These are phyloP conservation scores for Sporothrix luriei DNA, from an alignment of 2,329 filamentous ascomycete species.

Conservation along the genomic window DNA sequence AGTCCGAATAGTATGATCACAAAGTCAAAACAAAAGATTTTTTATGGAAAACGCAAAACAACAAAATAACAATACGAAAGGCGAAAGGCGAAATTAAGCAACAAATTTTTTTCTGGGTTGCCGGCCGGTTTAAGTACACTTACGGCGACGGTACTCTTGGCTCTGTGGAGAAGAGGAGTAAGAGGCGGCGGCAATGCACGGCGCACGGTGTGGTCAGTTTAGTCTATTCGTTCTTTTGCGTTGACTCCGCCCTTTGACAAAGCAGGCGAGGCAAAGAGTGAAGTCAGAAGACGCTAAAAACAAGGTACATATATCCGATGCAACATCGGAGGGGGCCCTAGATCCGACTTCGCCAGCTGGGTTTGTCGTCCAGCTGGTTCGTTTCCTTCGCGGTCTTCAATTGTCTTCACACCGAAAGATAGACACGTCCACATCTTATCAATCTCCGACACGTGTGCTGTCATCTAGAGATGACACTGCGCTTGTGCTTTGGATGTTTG, in stretches of 20 bases:
- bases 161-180: constrained; percentile 19
- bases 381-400: too few relatives aligned
- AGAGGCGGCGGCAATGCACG: constrained; percentile 12
- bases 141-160: constrained; percentile 1
- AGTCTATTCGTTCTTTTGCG: not conserved
- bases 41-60: not conserved
- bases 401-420: constrained; percentile 5
- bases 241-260: not conserved
- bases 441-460: too few relatives aligned
- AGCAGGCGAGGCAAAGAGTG: too few relatives aligned
- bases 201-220: not conserved
- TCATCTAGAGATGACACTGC: too few relatives aligned
- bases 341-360: not conserved
- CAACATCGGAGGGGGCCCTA: not conserved
- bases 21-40: constrained; percentile 1
- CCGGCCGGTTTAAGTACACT: constrained; percentile 22
- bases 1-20: not conserved
- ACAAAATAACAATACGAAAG: not conserved
- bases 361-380: too few relatives aligned
- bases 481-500: too few relatives aligned
- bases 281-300: not conserved
- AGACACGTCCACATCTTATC: not conserved
- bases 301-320: constrained; percentile 7
- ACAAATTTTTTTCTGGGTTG: not conserved
- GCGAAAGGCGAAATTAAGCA: not conserved